Base-by-base conservation (phyloP, 169 alveolate genomes). In the Plasmodium gonderi region DNA sequence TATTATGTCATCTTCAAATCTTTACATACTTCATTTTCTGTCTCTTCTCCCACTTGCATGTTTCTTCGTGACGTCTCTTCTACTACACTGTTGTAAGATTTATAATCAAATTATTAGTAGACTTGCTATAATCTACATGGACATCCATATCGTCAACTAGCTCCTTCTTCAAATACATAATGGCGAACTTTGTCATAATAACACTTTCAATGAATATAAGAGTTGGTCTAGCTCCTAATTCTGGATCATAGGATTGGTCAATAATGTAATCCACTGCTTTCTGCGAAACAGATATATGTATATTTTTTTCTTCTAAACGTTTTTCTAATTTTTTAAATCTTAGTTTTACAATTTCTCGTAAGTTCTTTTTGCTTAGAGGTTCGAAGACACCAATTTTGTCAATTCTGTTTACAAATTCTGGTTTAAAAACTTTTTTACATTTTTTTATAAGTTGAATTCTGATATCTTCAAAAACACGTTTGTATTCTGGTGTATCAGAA, bases 391-490 rank as follows among this genome's bases (percentile, higher is more conserved):
- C 91, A 29, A 96, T 94, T 78, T 95, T 96, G 67, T 96, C 98
- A 17, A 96, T 89, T 65, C 98, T 93, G 91, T 96, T 96, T 67
- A 96, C 94, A 79, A 96, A 81, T 82, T 96, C 98, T 12, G 97
- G 97, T 26, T 93, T 80, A 83, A 95, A 95, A 29, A 90, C 80
- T 51, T 64, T 51, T 72, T 68, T 90, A 29, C 94, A 90, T 67
- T 82, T 91, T 74, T 92, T 91, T 38, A 79, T 85, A 67, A 90
- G 89, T 76, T 77, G 85, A 2, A 65, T 64, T 89, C 94, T 76
- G 17, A 89, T 31, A 38, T 89, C 94, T 3, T 89, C 90, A 17
- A 89, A 44, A 2, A 78, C 75, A 47, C 80, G 42, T 64, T 89
- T 89, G n/a, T 89, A 77, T 69, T 89, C 90, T 67, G 80, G 90